phyloP scores from a whole-genome alignment of 768 basidiomycete genomes.

The Pleurotus tuber-regium region DNA sequence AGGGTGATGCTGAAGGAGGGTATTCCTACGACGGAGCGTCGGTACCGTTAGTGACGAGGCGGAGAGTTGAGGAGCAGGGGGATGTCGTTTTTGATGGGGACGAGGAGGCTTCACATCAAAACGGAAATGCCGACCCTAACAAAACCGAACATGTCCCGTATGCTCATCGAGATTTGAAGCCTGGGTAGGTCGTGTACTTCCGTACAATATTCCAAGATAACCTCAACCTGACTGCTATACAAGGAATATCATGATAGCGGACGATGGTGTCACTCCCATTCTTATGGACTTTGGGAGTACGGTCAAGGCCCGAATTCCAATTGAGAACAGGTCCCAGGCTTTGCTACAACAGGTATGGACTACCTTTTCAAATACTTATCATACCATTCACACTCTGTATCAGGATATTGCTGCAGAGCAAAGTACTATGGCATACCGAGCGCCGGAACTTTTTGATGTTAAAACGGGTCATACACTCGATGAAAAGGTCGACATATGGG shows the following conservation, averaged over 20 bases:
- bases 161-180: slow-evolving; percentile 96
- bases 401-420: slow-evolving; percentile 96
- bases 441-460: slow-evolving; percentile 96
- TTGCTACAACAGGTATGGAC: slow-evolving; percentile 75
- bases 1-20: slow-evolving; percentile 71
- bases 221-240: neutral
- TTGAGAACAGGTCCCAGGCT: slow-evolving; percentile 84
- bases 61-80: slow-evolving; percentile 46
- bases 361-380: neutral
- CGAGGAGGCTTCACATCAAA: slow-evolving; percentile 54
- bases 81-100: slow-evolving; percentile 81
- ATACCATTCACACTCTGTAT: slow-evolving; percentile 3
- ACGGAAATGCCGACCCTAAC: slow-evolving; percentile 32
- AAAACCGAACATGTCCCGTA: slow-evolving; percentile 73
- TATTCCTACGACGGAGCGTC: slow-evolving; percentile 63
- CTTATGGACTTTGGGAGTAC: slow-evolving; percentile 99
- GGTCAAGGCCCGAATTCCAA: slow-evolving; percentile 77
- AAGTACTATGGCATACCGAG: slow-evolving; percentile 97
- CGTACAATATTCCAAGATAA: too few species aligned
- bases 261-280: slow-evolving; percentile 83
- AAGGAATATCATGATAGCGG: slow-evolving; percentile 96
- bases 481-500: slow-evolving; percentile 98
- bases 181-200: slow-evolving; percentile 58
- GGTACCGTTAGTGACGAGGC: slow-evolving; percentile 62
- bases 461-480: slow-evolving; percentile 85